A percentile compares a stretch with the other conserved stretches of the same genome.
These are phyloP conservation scores for Fusarium penzigii DNA, from an alignment of 2,329 filamentous ascomycete genomes.

Conservation along the genomic window DNA sequence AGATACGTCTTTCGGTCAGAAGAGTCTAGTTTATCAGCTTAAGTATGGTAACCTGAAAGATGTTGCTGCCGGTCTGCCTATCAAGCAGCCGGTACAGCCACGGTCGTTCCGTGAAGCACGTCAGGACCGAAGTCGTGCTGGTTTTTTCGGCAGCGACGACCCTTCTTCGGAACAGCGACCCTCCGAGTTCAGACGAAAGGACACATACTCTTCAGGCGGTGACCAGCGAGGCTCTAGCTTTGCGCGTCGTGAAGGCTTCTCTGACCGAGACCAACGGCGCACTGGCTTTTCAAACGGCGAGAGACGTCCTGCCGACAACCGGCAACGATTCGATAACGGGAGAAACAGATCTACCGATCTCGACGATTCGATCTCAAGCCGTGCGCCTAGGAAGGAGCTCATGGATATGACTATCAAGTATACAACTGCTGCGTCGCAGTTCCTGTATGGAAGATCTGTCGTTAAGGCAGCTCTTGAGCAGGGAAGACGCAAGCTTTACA, in stretches of 20 bases:
- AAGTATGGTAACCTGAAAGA: conserved; percentile 45
- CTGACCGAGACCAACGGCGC: neutral
- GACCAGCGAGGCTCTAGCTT: neutral
- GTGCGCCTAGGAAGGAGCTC: conserved; percentile 32
- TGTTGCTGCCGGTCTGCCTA: conserved; percentile 23
- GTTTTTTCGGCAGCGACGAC: neutral
- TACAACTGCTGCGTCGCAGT: conserved; percentile 86
- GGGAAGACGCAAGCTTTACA: conserved; percentile 73
- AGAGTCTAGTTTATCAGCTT: conserved; percentile 56
- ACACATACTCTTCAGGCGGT: neutral
- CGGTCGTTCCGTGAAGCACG: conserved; percentile 20
- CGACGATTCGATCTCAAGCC: conserved; percentile 4
- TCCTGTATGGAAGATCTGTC: conserved; percentile 81
- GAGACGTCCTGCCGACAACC: neutral
- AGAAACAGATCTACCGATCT: conserved; percentile 1
- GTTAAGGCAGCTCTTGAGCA: conserved; percentile 75
- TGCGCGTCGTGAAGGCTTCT: neutral
- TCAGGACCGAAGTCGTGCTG: conserved; percentile 4
- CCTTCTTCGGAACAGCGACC: neutral
- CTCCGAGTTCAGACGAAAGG: neutral
- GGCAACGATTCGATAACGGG: conserved; percentile 12
- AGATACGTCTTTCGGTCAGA: conserved; percentile 51
- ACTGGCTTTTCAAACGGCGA: neutral
- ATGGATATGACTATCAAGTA: conserved; percentile 49
- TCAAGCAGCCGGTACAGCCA: conserved; percentile 30